A percentile compares a stretch with the other conserved stretches of the same genome.
phyloP scores from a whole-genome alignment of 805 yeast genomes.

The Grigorovia transvaalensis region DNA sequence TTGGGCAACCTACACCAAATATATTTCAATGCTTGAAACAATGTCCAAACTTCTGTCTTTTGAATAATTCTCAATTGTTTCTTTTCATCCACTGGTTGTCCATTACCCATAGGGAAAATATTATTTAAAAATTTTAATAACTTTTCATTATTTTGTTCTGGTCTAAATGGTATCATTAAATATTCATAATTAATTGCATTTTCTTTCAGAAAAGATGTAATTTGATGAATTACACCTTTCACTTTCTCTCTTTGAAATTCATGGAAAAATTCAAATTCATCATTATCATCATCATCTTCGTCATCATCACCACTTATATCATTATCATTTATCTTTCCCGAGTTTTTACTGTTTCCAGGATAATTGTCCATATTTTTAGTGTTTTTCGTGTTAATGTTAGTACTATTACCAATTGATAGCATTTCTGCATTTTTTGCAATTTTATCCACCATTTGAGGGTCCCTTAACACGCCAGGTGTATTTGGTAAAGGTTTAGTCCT shows the following conservation, averaged over 20 bases:
- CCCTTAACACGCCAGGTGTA: slow-evolving; percentile 2
- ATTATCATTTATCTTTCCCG: neutral
- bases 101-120: slow-evolving; percentile 49
- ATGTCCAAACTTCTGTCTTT: slow-evolving; percentile 54
- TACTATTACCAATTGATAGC: neutral
- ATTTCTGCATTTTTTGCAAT: neutral
- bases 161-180: slow-evolving; percentile 66
- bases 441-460: slow-evolving; percentile 1
- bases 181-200: slow-evolving; percentile 66
- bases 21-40: slow-evolving; percentile 67
- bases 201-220: slow-evolving; percentile 62
- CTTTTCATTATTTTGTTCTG: slow-evolving; percentile 51
- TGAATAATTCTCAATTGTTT: slow-evolving; percentile 35
- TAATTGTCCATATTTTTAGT: neutral
- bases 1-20: slow-evolving; percentile 81
- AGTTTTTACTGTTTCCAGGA: neutral
- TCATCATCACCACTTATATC: neutral
- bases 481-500: slow-evolving; percentile 7
- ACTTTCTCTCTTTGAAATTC: slow-evolving; percentile 56
- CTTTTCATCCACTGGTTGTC: slow-evolving; percentile 34
- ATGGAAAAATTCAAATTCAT: slow-evolving; percentile 30
- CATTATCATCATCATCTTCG: slow-evolving; percentile 11
- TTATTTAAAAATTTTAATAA: slow-evolving; percentile 46
- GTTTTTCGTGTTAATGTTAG: neutral
- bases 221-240: slow-evolving; percentile 54